These are phyloP conservation scores for Chalara sp. DNA, from an alignment of 2,329 filamentous ascomycete genomes.

Conservation along the genomic window DNA sequence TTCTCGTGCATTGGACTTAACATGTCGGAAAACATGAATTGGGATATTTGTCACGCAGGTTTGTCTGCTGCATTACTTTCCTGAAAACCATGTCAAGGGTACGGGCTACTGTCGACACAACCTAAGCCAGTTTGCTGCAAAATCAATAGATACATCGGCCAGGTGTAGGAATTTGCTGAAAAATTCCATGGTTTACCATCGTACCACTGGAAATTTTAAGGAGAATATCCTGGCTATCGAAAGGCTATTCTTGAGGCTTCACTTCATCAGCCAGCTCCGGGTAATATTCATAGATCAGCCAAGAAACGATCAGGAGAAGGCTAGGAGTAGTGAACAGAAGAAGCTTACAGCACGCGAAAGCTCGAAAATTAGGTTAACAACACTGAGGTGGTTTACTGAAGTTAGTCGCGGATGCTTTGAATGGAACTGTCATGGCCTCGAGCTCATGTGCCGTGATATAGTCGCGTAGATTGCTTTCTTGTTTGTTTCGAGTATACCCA, in stretches of 20 bases:
- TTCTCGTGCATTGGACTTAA: neutral
- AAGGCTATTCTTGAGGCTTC: neutral
- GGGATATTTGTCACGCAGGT: too few species aligned
- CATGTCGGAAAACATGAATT: neutral
- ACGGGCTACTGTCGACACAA: neutral
- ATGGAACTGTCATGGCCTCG: neutral
- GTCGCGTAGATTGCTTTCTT: too few species aligned
- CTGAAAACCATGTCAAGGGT: too few species aligned
- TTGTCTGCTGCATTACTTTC: too few species aligned
- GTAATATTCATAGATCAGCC: neutral
- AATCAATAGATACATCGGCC: neutral
- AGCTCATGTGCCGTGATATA: neutral
- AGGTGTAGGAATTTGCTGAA: neutral
- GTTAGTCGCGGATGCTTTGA: too few species aligned
- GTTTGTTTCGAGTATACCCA: too few species aligned
- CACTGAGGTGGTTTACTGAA: too few species aligned
- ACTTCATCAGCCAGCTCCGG: neutral
- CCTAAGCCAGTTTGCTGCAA: neutral
- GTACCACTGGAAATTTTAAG: neutral
- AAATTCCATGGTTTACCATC: neutral
- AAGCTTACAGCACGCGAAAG: neutral
- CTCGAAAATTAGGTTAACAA: too few species aligned
- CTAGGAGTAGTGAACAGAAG: too few species aligned
- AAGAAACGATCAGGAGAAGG: neutral
- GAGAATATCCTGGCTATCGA: neutral